These are phyloP conservation scores for Corynascus novoguineensis DNA, from an alignment of 495 filamentous ascomycete genomes.

Conservation along the genomic window DNA sequence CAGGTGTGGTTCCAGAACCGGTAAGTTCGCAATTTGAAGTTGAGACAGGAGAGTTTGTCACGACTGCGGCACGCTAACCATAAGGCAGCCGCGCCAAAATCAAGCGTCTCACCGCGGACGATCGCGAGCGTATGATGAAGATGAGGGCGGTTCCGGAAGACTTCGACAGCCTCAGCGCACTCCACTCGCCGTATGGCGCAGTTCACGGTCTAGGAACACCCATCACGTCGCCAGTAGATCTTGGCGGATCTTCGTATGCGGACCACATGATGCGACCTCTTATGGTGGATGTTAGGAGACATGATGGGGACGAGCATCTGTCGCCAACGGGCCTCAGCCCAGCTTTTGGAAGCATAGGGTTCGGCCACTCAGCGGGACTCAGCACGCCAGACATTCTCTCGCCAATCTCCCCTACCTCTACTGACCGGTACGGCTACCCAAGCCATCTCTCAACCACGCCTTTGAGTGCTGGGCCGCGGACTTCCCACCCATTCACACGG, in stretches of 20 bases:
- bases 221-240: slow-evolving; percentile 53
- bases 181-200: slow-evolving; percentile 68
- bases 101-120: slow-evolving; percentile 87
- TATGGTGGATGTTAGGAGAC: slow-evolving; percentile 55
- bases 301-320: slow-evolving; percentile 52
- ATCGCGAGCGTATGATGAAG: slow-evolving; percentile 90
- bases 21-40: slow-evolving; percentile 43
- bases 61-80: slow-evolving; percentile 17
- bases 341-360: slow-evolving; percentile 56
- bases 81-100: slow-evolving; percentile 78
- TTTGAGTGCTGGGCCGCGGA: slow-evolving; percentile 44
- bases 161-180: slow-evolving; percentile 85
- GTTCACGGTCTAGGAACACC: slow-evolving; percentile 52
- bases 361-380: slow-evolving; percentile 46
- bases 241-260: slow-evolving; percentile 42
- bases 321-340: slow-evolving; percentile 58
- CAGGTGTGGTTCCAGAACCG: slow-evolving; percentile 99
- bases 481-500: slow-evolving; percentile 52
- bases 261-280: slow-evolving; percentile 56
- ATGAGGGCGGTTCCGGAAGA: slow-evolving; percentile 86
- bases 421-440: slow-evolving; percentile 48
- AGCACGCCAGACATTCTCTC: slow-evolving; percentile 49
- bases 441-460: slow-evolving; percentile 44
- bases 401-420: slow-evolving; percentile 46
- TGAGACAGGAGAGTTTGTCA: not conserved